These are phyloP conservation scores for Ballota nigra DNA, from an alignment of 257 asterid species.

Conservation along the genomic window DNA sequence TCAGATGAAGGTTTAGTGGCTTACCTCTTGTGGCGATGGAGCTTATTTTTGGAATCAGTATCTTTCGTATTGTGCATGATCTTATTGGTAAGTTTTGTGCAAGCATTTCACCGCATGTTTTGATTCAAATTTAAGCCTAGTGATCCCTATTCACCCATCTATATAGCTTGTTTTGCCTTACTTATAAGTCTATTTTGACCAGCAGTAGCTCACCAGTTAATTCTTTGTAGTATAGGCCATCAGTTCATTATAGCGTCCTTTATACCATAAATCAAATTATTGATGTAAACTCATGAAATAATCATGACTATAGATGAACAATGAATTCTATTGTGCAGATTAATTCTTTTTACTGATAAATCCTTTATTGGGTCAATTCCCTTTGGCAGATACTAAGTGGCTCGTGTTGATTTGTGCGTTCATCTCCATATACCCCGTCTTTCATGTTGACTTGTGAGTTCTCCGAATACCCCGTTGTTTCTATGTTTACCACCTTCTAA, in stretches of 20 bases:
- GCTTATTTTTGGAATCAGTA: neutral
- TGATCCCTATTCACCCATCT: neutral
- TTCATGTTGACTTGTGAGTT: neutral
- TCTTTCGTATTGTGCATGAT: neutral
- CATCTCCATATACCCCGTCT: neutral
- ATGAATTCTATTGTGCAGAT: neutral
- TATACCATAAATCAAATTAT: neutral
- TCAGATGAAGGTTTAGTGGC: neutral
- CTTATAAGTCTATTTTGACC: neutral
- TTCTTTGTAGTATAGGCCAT: neutral
- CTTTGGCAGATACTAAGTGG: neutral
- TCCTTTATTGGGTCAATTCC: neutral
- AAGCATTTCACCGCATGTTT: neutral
- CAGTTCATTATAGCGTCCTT: neutral
- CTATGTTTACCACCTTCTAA: neutral
- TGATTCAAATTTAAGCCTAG: neutral
- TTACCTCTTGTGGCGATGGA: neutral
- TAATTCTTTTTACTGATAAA: neutral
- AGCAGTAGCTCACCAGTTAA: neutral
- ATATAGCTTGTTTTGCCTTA: too few relatives aligned
- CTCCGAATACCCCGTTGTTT: neutral
- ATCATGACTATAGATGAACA: neutral
- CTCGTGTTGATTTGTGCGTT: neutral
- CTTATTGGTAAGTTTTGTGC: neutral
- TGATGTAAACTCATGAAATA: neutral